Base-by-base conservation (phyloP, 2,329 filamentous ascomycete species). In the Venturia effusa region DNA sequence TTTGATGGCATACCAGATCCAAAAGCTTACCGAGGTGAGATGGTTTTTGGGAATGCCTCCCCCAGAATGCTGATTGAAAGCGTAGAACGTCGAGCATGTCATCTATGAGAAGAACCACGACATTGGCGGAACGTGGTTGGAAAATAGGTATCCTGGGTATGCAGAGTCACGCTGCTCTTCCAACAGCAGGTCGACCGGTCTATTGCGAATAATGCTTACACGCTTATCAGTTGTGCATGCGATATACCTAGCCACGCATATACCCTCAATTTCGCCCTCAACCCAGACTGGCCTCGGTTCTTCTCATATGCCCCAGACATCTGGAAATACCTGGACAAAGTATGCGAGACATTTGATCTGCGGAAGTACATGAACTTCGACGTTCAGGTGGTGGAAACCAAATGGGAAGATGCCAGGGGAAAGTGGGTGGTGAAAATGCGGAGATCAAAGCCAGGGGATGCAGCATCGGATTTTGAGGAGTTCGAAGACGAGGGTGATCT, bases 311-410 rank as follows among this genome's bases (percentile, higher is more conserved):
- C 76, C 0, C 74, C 76, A 0, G 79, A 82, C 68, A 82, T 83
- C 15, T 78, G 77, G 71, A 69, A 72, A 22, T 82, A 82, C 64
- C 73, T 81, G 65, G 79, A 80, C 66, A 79, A 78, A 66, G 77
- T 83, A 19, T 79, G 77, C 67, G 72, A 80, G 4, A 75, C 74
- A 0, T 82, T 80, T 64, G 78, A 76, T 54, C 71, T 83, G 3
- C 74, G 77, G 54, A 81, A 81, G 66, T 81, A 80, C 69, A 82
- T 83, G 78, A 78, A 70, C 1, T 81, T 83, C 71, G 77, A 79
- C 64, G 79, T 77, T 10, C 74, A 80, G 66, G 75, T 81, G 15
- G 70, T 75, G 0, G 76, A 77, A 4, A 76, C 77, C 24, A 76
- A 77, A 61, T 83, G 80, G 81, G 72, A 80, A 61, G 79, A 81